Percentiles rank a stretch among this genome's conserved stretches.
phyloP scores from a whole-genome alignment of 2,329 filamentous ascomycete species.

The Fusarium bactridioides region DNA sequence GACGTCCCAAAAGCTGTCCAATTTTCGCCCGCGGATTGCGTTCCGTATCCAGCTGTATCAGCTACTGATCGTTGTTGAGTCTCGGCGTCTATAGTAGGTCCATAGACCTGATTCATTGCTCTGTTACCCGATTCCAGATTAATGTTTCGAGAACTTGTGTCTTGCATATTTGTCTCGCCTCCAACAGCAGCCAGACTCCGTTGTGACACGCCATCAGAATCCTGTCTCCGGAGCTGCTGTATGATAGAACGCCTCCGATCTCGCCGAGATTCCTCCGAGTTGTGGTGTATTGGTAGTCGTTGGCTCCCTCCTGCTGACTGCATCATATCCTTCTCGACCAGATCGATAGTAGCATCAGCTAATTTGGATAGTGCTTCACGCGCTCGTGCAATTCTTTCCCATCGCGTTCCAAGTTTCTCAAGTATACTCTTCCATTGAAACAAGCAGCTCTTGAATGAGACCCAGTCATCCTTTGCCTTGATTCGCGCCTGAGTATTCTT shows the following conservation, averaged over 20 bases:
- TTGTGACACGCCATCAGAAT: background rate
- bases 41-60: fast-evolving
- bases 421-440: slow-evolving; percentile 8
- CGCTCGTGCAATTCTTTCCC: background rate
- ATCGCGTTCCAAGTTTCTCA: background rate
- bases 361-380: slow-evolving; percentile 2
- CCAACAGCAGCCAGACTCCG: background rate
- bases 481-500: background rate
- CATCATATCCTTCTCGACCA: background rate
- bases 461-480: background rate
- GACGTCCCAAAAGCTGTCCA: background rate
- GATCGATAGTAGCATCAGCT: slow-evolving; percentile 9
- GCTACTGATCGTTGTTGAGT: background rate
- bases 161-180: background rate
- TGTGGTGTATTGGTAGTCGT: background rate
- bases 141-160: fast-evolving
- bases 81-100: fast-evolving
- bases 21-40: fast-evolving
- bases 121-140: background rate
- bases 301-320: background rate
- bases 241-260: background rate
- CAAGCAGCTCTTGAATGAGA: background rate
- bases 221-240: background rate
- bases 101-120: background rate
- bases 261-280: background rate